Conservation (phyloP, 108 stramenopile species). For the Skeletonema menzelii region DNA sequence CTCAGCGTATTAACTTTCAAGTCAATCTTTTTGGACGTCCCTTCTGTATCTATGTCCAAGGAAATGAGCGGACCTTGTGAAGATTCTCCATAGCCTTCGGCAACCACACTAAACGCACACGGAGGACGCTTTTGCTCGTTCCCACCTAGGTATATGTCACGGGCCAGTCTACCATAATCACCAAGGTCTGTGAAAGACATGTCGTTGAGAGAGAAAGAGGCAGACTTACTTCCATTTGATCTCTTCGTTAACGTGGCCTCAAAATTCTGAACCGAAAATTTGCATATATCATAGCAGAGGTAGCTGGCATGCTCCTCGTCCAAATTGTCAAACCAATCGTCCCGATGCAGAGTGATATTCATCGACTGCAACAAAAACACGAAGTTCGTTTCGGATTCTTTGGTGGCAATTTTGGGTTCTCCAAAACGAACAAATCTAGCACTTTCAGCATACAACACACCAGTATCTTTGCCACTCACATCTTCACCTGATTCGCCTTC, state of each 20-base stretch:
- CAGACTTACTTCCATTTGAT: conserved; percentile 31
- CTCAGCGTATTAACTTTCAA: conserved; percentile 17
- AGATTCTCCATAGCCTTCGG: conserved; percentile 51
- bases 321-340: conserved; percentile 44
- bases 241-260: conserved; percentile 18
- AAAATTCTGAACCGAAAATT: conserved; percentile 39
- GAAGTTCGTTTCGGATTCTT: conserved; percentile 14
- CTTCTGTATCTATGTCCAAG: neutral
- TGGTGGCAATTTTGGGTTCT: conserved; percentile 16
- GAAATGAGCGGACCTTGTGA: neutral
- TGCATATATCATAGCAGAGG: conserved; percentile 49
- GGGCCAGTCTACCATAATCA: conserved; percentile 49
- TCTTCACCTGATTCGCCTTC: conserved; percentile 13
- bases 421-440: conserved; percentile 69
- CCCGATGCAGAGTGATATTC: conserved; percentile 47
- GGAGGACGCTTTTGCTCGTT: conserved; percentile 28
- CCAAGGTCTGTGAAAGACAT: conserved; percentile 64
- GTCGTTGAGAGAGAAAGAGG: conserved; percentile 46
- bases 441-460: conserved; percentile 45
- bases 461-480: conserved; percentile 7
- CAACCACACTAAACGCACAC: conserved; percentile 56
- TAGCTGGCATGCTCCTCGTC: conserved; percentile 21
- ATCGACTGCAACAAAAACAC: conserved; percentile 51
- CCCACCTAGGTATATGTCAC: conserved; percentile 27
- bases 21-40: conserved; percentile 10